Evolutionary conservation across 2,329 filamentous ascomycete genomes (phyloP).

Genomic region (Monilinia aucupariae): DNA sequence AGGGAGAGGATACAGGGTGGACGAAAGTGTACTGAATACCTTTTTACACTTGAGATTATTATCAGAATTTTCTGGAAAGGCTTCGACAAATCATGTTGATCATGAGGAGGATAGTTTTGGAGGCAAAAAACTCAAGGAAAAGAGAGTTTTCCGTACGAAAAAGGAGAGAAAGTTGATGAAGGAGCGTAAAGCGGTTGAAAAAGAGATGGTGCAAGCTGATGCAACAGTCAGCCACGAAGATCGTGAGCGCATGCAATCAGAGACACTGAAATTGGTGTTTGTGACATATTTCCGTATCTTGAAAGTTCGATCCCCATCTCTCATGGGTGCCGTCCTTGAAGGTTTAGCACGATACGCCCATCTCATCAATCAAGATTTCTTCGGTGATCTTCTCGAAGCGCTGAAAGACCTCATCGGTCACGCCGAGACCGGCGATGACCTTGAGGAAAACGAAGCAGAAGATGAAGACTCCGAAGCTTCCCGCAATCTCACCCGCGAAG

Average conservation of each 20-base stretch:
- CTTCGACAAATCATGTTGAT: constrained; percentile 72
- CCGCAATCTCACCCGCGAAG: constrained; percentile 77
- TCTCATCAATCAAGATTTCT: constrained; percentile 98
- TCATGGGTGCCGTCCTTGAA: constrained; percentile 97
- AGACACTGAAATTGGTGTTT: constrained; percentile 94
- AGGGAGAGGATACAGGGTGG: constrained; percentile 70
- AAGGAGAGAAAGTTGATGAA: constrained; percentile 74
- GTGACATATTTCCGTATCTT: constrained; percentile 91
- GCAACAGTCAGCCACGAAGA: constrained; percentile 89
- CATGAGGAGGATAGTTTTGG: constrained; percentile 39
- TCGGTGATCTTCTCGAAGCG: constrained; percentile 90
- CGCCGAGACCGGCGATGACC: constrained; percentile 52
- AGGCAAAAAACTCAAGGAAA: constrained; percentile 61
- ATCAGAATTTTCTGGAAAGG: constrained; percentile 80
- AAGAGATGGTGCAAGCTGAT: constrained; percentile 90
- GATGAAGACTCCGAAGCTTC: constrained; percentile 48
- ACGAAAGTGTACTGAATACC: constrained; percentile 82
- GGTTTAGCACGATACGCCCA: constrained; percentile 91
- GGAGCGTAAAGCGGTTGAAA: constrained; percentile 81
- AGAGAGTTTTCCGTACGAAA: constrained; percentile 85
- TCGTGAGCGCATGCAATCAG: constrained; percentile 86
- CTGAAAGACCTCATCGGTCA: constrained; percentile 86
- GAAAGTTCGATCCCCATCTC: constrained; percentile 70
- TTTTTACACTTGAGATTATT: constrained; percentile 86
- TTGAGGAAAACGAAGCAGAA: constrained; percentile 40